Conservation (phyloP, 2,329 filamentous ascomycete species). For the Incumbomyces lentus region DNA sequence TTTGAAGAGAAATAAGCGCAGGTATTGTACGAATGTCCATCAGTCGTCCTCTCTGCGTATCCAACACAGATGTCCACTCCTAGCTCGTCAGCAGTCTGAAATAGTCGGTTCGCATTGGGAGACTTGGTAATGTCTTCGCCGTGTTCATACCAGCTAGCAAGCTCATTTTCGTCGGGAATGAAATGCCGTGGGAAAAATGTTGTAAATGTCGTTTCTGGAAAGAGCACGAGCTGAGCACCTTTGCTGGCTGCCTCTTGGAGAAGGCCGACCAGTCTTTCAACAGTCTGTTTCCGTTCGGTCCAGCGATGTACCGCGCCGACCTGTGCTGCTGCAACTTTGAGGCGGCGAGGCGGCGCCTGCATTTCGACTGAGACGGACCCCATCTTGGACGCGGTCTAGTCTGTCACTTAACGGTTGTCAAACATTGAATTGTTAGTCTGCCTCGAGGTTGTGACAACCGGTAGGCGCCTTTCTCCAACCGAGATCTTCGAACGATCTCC, state of each 20-base stretch:
- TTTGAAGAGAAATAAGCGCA: slow-evolving; percentile 42
- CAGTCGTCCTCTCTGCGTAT: slow-evolving; percentile 39
- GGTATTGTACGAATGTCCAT: slow-evolving; percentile 42
- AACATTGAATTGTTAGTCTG: too few species aligned
- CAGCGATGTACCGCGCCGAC: slow-evolving; percentile 38
- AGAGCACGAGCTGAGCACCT: slow-evolving; percentile 40
- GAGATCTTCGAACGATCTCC: too few species aligned
- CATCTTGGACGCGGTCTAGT: background rate
- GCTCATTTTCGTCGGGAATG: slow-evolving; percentile 34
- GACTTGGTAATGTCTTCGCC: slow-evolving; percentile 28
- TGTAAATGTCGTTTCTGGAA: slow-evolving; percentile 45
- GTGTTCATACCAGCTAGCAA: slow-evolving; percentile 44
- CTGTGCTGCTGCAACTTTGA: slow-evolving; percentile 40
- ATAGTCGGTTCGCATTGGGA: slow-evolving; percentile 38
- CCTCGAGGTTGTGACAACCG: too few species aligned
- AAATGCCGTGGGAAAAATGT: slow-evolving; percentile 48
- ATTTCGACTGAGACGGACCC: background rate
- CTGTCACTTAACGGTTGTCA: too few species aligned
- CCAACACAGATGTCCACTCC: slow-evolving; percentile 44
- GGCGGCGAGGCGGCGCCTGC: background rate
- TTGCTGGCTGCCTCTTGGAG: slow-evolving; percentile 35
- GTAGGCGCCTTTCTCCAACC: too few species aligned
- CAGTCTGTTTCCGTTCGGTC: slow-evolving; percentile 30
- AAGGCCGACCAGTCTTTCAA: slow-evolving; percentile 40
- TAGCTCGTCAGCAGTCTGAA: slow-evolving; percentile 38